Evolutionary conservation across 768 basidiomycete species (phyloP).

Genomic region (Mycena galericulata): DNA sequence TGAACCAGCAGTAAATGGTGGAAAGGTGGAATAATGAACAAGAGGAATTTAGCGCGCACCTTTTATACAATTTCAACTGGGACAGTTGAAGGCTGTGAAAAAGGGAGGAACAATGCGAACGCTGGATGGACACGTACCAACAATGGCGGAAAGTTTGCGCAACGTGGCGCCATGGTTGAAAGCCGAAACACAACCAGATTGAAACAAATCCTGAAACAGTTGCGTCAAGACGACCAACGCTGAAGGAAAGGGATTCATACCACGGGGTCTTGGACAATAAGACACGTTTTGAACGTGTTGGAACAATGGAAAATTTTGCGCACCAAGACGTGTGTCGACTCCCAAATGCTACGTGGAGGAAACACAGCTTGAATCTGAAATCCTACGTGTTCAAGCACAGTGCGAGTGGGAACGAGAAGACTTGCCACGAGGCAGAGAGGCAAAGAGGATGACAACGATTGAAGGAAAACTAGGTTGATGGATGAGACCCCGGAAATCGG

Average conservation of each 20-base stretch:
- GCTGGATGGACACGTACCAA: too few species aligned
- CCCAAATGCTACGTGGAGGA: neutral
- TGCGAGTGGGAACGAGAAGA: neutral
- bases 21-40: neutral
- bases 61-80: neutral
- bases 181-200: too few species aligned
- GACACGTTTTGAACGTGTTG: too few species aligned
- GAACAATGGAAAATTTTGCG: neutral
- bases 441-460: neutral
- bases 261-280: too few species aligned
- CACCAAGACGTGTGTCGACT: too few species aligned
- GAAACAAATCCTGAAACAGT: too few species aligned
- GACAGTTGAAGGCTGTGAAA: conserved; percentile 1
- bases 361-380: neutral
- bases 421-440: too few species aligned
- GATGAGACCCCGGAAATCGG: neutral
- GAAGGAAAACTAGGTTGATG: too few species aligned
- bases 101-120: neutral
- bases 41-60: neutral
- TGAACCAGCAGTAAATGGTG: neutral
- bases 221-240: too few species aligned
- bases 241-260: too few species aligned
- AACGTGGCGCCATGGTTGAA: too few species aligned
- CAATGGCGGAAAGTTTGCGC: too few species aligned
- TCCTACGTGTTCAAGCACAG: neutral